phyloP scores from a whole-genome alignment of 139 green algal genomes.

The Chlorella sorokiniana region DNA sequence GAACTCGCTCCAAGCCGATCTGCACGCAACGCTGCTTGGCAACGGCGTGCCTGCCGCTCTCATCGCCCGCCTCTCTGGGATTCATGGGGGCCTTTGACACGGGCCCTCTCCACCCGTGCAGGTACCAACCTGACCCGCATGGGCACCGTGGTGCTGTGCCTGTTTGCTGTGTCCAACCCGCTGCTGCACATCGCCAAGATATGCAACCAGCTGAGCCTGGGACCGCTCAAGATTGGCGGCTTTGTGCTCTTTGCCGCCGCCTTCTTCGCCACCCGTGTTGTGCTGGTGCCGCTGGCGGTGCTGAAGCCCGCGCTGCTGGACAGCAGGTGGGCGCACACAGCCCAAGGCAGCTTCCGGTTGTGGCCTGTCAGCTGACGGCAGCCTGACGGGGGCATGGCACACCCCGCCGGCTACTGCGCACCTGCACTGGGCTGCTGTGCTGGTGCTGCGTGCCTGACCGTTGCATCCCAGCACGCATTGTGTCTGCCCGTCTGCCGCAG shows the following conservation, averaged over 20 bases:
- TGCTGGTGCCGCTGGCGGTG: conserved; percentile 37
- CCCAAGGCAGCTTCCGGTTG: too few species aligned
- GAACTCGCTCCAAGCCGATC: background rate
- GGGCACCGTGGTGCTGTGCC: conserved; percentile 25
- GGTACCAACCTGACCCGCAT: conserved; percentile 29
- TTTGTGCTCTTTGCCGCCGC: conserved; percentile 32
- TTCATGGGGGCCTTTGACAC: too few species aligned
- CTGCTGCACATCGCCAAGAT: conserved; percentile 43
- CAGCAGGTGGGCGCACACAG: conserved; percentile 8
- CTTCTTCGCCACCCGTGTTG: conserved; percentile 36
- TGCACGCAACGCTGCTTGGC: background rate
- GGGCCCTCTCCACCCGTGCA: background rate
- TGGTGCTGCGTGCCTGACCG: too few species aligned
- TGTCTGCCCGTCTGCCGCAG: background rate
- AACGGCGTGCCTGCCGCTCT: background rate
- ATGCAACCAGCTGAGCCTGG: conserved; percentile 39
- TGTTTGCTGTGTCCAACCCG: conserved; percentile 43
- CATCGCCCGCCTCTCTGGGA: background rate
- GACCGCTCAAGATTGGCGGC: conserved; percentile 14
- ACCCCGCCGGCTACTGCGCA: too few species aligned
- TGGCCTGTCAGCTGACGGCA: too few species aligned
- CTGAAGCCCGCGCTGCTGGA: conserved; percentile 25
- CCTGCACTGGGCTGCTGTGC: too few species aligned
- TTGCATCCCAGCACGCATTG: background rate
- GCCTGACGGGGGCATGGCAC: too few species aligned